These are phyloP conservation scores for Periconia sp. DNA, from an alignment of 2,329 filamentous ascomycete genomes.

Conservation along the genomic window DNA sequence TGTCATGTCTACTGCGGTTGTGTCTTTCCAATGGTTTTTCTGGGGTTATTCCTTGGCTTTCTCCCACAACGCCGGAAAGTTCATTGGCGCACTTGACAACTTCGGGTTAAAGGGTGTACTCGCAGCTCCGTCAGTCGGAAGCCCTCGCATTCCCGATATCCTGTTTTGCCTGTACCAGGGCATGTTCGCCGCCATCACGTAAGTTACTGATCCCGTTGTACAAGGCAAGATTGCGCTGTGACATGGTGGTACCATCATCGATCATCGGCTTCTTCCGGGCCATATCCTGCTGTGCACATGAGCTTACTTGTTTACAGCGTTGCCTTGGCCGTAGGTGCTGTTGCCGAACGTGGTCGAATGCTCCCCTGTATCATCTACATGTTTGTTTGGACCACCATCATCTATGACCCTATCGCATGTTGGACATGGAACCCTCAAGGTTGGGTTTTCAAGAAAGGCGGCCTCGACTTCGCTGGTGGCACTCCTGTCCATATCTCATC, in stretches of 20 bases:
- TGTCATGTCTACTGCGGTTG: constrained; percentile 76
- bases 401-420: constrained; percentile 92
- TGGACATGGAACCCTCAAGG: constrained; percentile 90
- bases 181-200: constrained; percentile 89
- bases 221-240: too few species aligned
- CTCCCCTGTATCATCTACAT: constrained; percentile 88
- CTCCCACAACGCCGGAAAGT: constrained; percentile 74
- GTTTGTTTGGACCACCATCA: constrained; percentile 86
- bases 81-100: constrained; percentile 77
- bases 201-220: constrained; percentile 42
- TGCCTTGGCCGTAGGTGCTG: constrained; percentile 79
- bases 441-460: constrained; percentile 78
- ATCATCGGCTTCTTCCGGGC: not conserved
- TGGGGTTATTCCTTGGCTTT: constrained; percentile 87
- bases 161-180: constrained; percentile 85
- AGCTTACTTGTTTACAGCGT: constrained; percentile 54
- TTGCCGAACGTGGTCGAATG: constrained; percentile 85
- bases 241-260: too few species aligned
- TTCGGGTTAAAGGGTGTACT: constrained; percentile 78
- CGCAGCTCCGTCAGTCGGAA: constrained; percentile 73
- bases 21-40: constrained; percentile 93
- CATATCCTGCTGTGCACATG: not conserved
- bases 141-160: constrained; percentile 73
- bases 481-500: constrained; percentile 89
- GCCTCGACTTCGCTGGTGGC: constrained; percentile 85